Evolutionary conservation across 2,329 filamentous ascomycete genomes (phyloP).

Genomic region (Fusarium concolor): DNA sequence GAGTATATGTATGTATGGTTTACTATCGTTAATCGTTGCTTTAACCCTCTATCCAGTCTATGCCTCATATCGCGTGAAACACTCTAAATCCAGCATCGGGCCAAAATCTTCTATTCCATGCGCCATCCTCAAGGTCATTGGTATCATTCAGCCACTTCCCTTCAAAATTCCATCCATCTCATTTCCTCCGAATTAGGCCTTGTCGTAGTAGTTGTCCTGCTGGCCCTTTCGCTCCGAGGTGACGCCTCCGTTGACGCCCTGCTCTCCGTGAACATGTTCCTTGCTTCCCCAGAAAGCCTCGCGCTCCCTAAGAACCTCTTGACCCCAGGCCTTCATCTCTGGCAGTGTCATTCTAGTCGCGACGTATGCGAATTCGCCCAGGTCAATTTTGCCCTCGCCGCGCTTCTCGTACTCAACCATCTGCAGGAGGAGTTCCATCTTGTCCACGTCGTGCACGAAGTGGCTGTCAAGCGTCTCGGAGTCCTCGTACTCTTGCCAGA

Average conservation of each 20-base stretch:
- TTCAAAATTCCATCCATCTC: not conserved
- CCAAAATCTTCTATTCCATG: constrained; percentile 10
- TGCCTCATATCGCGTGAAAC: constrained; percentile 15
- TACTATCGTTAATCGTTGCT: constrained; percentile 12
- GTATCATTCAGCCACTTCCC: constrained; percentile 27
- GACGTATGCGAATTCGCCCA: constrained; percentile 89
- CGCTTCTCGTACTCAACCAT: constrained; percentile 95
- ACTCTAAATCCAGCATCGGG: constrained; percentile 6
- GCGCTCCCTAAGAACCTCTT: constrained; percentile 80
- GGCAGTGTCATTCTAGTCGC: constrained; percentile 76
- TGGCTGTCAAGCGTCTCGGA: constrained; percentile 83
- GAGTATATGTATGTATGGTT: not conserved
- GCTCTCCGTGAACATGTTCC: constrained; percentile 60
- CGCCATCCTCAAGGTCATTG: constrained; percentile 18
- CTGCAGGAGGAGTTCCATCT: constrained; percentile 93
- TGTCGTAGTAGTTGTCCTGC: constrained; percentile 64
- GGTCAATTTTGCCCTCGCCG: constrained; percentile 73
- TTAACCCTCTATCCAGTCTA: constrained; percentile 14
- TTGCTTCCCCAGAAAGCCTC: constrained; percentile 75
- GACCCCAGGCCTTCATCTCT: constrained; percentile 84
- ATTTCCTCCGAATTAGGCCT: constrained; percentile 26
- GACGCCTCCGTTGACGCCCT: constrained; percentile 55
- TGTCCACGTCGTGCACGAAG: constrained; percentile 97
- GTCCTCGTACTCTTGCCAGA: constrained; percentile 98
- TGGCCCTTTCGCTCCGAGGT: constrained; percentile 51